phyloP scores from a whole-genome alignment of 1,284 basidiomycete genomes.

The Hymenochaete sp. region DNA sequence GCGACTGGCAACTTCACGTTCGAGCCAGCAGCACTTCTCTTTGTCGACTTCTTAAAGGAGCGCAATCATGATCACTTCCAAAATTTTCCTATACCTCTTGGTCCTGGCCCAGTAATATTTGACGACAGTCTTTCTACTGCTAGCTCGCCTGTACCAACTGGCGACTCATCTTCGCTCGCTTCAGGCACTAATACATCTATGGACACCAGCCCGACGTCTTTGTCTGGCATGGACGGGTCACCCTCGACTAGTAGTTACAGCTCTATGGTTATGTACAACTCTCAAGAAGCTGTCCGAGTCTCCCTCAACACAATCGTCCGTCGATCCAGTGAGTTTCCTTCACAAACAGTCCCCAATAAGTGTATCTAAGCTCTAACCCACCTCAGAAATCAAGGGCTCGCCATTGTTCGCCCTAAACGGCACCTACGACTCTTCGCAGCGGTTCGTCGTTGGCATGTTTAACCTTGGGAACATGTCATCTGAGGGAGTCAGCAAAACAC shows the following conservation, averaged over 20 bases:
- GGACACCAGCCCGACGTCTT: not conserved
- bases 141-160: not conserved
- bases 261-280: constrained; percentile 1
- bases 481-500: not conserved
- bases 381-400: constrained; percentile 1
- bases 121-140: not conserved
- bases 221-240: not conserved
- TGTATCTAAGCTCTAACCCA: not conserved
- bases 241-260: not conserved
- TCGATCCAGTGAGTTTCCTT: constrained; percentile 3
- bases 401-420: constrained; percentile 13
- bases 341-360: not conserved
- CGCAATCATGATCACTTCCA: not conserved
- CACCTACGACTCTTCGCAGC: constrained; percentile 5
- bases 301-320: constrained; percentile 7
- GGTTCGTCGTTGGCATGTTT: constrained; percentile 13
- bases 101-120: not conserved
- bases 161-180: not conserved
- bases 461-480: constrained; percentile 6
- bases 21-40: constrained; percentile 10
- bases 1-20: constrained; percentile 8
- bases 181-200: not conserved
- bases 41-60: constrained; percentile 7
- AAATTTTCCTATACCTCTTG: not conserved
- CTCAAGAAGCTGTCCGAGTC: constrained; percentile 8